A percentile compares a stretch with the other conserved stretches of the same genome.
These are phyloP conservation scores for Allomyces macrogynus DNA, from an alignment of 192 early-diverging fungal genomes.

Conservation along the genomic window DNA sequence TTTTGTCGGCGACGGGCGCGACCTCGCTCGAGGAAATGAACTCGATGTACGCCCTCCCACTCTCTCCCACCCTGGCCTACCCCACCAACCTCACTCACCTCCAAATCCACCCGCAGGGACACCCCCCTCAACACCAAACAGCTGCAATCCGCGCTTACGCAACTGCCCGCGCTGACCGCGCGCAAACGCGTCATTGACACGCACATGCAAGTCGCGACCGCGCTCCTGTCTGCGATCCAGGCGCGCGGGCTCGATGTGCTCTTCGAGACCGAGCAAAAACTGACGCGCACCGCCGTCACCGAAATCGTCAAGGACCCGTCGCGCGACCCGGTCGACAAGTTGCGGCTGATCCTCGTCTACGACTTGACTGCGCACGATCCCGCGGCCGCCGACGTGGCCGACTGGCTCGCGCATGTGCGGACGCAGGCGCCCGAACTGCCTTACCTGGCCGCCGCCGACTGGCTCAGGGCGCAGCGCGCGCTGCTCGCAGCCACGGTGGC, in stretches of 20 bases:
- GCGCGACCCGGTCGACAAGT: constrained; percentile 65
- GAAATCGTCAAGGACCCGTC: constrained; percentile 69
- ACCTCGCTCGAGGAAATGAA: constrained; percentile 58
- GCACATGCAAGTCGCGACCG: constrained; percentile 96
- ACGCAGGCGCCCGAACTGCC: too few species aligned
- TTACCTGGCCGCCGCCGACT: background rate
- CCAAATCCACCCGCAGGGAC: constrained; percentile 22
- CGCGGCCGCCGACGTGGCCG: background rate
- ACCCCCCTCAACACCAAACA: constrained; percentile 66
- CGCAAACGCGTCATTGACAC: constrained; percentile 84
- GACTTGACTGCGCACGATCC: constrained; percentile 40
- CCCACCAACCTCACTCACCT: background rate
- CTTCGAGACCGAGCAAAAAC: constrained; percentile 75
- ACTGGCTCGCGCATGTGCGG: too few species aligned
- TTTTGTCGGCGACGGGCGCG: constrained; percentile 70
- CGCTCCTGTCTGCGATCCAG: constrained; percentile 69
- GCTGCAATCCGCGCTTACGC: constrained; percentile 73
- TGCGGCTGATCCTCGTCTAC: constrained; percentile 74
- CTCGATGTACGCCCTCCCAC: constrained; percentile 26
- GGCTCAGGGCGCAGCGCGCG: background rate
- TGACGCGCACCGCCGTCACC: constrained; percentile 53
- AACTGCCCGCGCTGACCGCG: constrained; percentile 86
- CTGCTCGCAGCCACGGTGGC: background rate
- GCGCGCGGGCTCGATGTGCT: constrained; percentile 82
- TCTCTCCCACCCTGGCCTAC: background rate